These are phyloP conservation scores for Hymenoscyphus albidus DNA, from an alignment of 2,329 filamentous ascomycete species.

Conservation along the genomic window DNA sequence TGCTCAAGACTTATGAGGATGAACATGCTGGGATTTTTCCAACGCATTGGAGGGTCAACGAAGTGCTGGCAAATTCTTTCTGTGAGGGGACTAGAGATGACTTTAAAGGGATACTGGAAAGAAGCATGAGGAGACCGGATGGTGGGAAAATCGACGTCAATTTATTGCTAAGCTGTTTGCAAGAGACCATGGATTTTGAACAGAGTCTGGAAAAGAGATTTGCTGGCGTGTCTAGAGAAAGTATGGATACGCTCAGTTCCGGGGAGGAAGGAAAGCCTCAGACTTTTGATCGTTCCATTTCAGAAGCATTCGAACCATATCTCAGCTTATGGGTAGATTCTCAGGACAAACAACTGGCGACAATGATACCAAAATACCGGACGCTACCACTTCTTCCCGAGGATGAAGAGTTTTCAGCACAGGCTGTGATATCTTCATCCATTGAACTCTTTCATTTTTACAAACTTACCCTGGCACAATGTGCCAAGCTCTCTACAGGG, in stretches of 20 bases:
- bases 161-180: slow-evolving; percentile 79
- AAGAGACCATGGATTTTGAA: slow-evolving; percentile 96
- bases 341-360: slow-evolving; percentile 82
- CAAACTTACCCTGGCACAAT: slow-evolving; percentile 86
- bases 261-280: slow-evolving; percentile 65
- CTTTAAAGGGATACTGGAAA: slow-evolving; percentile 87
- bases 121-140: slow-evolving; percentile 74
- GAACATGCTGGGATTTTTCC: slow-evolving; percentile 90
- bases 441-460: slow-evolving; percentile 98
- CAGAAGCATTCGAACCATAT: slow-evolving; percentile 95
- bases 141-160: slow-evolving; percentile 85
- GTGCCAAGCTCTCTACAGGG: slow-evolving; percentile 92
- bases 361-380: slow-evolving; percentile 83
- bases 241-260: slow-evolving; percentile 85
- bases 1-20: slow-evolving; percentile 92
- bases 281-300: slow-evolving; percentile 85
- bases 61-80: slow-evolving; percentile 84
- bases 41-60: slow-evolving; percentile 80
- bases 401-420: slow-evolving; percentile 89
- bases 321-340: slow-evolving; percentile 96
- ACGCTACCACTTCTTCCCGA: slow-evolving; percentile 72
- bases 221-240: slow-evolving; percentile 62
- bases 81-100: slow-evolving; percentile 95
- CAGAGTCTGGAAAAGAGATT: slow-evolving; percentile 85
- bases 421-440: slow-evolving; percentile 86